A percentile compares a stretch with the other conserved stretches of the same genome.
Conservation (phyloP, 2,329 filamentous ascomycete species). For the Saccharata proteae region DNA sequence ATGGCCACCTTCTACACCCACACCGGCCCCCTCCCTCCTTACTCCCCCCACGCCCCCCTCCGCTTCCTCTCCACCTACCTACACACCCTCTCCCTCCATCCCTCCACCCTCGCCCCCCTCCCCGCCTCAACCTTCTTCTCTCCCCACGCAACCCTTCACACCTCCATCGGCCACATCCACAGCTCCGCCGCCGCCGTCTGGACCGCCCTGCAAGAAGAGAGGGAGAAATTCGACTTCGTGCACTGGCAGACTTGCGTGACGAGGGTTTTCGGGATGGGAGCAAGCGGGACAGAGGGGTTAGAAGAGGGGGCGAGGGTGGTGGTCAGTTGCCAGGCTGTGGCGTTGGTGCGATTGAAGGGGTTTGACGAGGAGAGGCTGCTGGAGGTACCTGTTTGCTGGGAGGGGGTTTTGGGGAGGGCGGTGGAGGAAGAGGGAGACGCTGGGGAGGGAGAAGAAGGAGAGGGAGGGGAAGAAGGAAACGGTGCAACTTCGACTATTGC, state of each 20-base stretch:
- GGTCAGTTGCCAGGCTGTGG: conserved; percentile 5
- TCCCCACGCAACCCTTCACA: conserved; percentile 3
- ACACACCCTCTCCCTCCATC: conserved; percentile 1
- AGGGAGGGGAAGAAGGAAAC: too few relatives aligned
- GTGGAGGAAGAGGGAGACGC: not conserved
- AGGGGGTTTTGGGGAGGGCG: not conserved
- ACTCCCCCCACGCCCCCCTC: conserved; percentile 1
- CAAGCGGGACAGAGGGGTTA: conserved; percentile 1
- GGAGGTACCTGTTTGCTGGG: conserved; percentile 5
- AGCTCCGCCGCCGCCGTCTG: conserved; percentile 5
- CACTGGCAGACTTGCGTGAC: conserved; percentile 4
- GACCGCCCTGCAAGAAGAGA: conserved; percentile 1
- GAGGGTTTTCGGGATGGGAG: conserved; percentile 1
- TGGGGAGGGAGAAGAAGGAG: not conserved
- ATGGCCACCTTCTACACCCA: conserved; percentile 7
- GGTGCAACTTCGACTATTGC: too few relatives aligned
- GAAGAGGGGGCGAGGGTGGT: conserved; percentile 1
- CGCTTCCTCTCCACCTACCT: conserved; percentile 3
- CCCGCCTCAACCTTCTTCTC: not conserved
- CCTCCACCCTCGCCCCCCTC: not conserved
- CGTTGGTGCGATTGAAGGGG: conserved; percentile 4
- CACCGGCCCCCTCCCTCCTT: conserved; percentile 2
- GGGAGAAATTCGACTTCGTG: conserved; percentile 5
- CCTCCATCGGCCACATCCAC: not conserved
- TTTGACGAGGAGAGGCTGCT: conserved; percentile 7